Percentiles rank a stretch among this genome's conserved stretches.
Evolutionary conservation across 331 rosid species (phyloP).

Genomic region (Pyracantha coccinea): DNA sequence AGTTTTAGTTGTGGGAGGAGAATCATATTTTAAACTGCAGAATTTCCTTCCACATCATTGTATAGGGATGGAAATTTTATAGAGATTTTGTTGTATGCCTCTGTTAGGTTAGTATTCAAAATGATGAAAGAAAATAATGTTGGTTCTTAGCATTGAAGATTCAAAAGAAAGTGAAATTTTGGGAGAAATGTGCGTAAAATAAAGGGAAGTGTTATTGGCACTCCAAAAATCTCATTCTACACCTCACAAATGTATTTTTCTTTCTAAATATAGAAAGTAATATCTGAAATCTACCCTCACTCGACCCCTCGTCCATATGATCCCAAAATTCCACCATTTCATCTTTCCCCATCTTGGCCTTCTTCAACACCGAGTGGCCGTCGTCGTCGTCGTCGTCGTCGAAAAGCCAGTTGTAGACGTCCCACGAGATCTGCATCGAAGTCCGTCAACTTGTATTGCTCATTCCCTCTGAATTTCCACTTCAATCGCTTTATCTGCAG

Average conservation of each 20-base stretch:
- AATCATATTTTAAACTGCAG: neutral
- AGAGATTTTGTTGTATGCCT: neutral
- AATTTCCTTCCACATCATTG: neutral
- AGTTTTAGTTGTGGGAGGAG: neutral
- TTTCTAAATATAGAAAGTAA: too few relatives aligned
- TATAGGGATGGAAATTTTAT: neutral
- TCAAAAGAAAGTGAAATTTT: neutral
- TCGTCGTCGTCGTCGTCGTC: constrained; percentile 35
- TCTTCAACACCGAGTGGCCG: constrained; percentile 69
- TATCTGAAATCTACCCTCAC: constrained; percentile 46
- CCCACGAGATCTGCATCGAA: constrained; percentile 81
- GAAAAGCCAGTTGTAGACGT: constrained; percentile 78
- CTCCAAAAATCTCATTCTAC: too few relatives aligned
- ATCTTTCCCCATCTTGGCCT: constrained; percentile 13
- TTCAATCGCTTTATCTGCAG: constrained; percentile 63
- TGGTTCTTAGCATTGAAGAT: neutral
- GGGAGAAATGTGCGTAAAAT: neutral
- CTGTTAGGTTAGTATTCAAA: neutral
- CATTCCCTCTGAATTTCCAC: constrained; percentile 89
- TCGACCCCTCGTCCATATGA: constrained; percentile 45
- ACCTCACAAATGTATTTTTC: too few relatives aligned
- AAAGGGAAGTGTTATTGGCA: too few relatives aligned
- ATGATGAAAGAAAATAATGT: neutral
- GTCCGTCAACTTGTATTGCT: constrained; percentile 51
- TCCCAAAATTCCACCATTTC: constrained; percentile 50